Base-by-base conservation (phyloP, 768 basidiomycete genomes). In the Amanita subjunquillea region DNA sequence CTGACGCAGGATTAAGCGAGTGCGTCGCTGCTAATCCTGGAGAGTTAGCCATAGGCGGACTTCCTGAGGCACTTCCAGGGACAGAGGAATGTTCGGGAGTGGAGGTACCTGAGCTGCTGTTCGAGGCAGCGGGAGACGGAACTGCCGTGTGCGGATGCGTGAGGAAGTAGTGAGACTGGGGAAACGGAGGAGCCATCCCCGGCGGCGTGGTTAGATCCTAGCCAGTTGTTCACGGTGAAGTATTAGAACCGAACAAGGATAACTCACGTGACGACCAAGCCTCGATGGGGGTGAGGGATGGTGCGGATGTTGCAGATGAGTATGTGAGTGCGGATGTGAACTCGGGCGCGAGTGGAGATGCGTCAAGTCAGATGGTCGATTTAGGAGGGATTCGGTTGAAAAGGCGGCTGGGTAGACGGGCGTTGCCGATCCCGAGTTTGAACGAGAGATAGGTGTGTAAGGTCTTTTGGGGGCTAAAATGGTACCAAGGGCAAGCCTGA, bases 381-480 rank as follows among this genome's bases (percentile, higher is more conserved):
- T 64, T 54, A 0, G 61, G 37, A 36, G 25, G 23, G 40, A 55
- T 46, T n/a, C 50, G 48, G 23, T 55, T 45, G 10, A 53, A 37
- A 15, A 62, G 56, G 8, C 27, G 34, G 20, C 30, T 32, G 7
- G 74, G 69, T 25, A 77, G 78, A 51, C 72, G 77, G 4, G 76
- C 67, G 77, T 73, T 6, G 78, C 79, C 4, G 79, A 79, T 34
- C 73, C 70, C 7, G 76, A 72, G 47, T 69, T 69, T 23, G 76
- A 73, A 52, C 58, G 57, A 50, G 71, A 61, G 39, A 65, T 60
- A 37, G 65, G 66, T n/a, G 65, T 69, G 59, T 51, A 68, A 23
- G 77, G 73, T 15, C 78, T 76, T 73, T 79, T 80, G 77, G 80
- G 80, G 9, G 75, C 67, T 10, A 84, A 64, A 40, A 84, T 81